Conservation (phyloP, 495 filamentous ascomycete species). For the Xylaria cubensis region DNA sequence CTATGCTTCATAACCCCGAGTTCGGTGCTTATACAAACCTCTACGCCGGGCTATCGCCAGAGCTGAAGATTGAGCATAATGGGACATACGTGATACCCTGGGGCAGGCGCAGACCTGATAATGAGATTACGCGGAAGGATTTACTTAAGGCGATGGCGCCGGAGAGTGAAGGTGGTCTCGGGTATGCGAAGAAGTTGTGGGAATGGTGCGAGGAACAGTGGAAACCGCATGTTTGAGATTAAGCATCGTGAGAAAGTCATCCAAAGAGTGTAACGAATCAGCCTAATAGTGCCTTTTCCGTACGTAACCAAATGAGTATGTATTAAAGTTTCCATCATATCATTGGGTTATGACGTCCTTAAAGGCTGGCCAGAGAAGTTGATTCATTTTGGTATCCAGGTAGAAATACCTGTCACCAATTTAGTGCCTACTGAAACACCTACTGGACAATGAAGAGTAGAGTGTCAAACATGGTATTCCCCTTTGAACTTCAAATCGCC, state of each 20-base stretch:
- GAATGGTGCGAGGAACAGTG: constrained; percentile 45
- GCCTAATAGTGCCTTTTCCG: background rate
- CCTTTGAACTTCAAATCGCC: background rate
- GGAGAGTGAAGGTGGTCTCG: constrained; percentile 33
- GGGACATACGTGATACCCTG: constrained; percentile 48
- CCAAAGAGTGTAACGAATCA: background rate
- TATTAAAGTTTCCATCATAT: background rate
- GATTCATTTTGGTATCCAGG: background rate
- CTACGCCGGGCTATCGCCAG: constrained; percentile 48
- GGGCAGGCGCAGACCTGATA: constrained; percentile 35
- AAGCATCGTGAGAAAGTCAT: background rate
- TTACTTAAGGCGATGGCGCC: constrained; percentile 49
- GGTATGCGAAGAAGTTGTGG: constrained; percentile 39
- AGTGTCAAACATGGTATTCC: background rate
- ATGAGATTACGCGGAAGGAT: constrained; percentile 27
- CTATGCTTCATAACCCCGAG: constrained; percentile 32
- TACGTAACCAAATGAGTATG: background rate
- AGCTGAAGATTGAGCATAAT: constrained; percentile 39
- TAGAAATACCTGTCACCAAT: background rate
- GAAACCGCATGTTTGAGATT: constrained; percentile 26
- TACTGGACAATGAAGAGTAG: background rate
- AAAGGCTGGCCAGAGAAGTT: background rate
- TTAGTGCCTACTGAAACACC: background rate
- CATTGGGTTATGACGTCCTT: background rate
- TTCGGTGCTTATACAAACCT: constrained; percentile 53